Base-by-base conservation (phyloP, 1,284 basidiomycete genomes). In the Anthracocystis setariae region DNA sequence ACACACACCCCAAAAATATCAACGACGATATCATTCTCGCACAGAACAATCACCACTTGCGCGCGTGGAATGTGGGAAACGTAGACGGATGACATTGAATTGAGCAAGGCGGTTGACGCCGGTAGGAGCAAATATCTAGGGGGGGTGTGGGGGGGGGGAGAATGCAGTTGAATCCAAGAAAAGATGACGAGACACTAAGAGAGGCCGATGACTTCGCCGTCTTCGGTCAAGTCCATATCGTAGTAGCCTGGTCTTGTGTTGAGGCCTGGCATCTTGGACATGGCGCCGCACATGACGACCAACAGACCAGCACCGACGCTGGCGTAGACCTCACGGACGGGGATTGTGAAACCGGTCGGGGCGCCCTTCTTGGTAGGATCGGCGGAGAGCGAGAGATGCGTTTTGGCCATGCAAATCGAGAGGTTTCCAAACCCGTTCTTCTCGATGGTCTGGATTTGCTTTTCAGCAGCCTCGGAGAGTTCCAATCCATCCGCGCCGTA, bases 331-430 rank as follows among this genome's bases (percentile, higher is more conserved):
- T 90, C 89, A 42, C 92, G 89, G 81, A 99, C 94, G 9, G 95
- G 94, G 61, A 98, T 87, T 7, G 90, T 95, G 86, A 98, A 98
- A 37, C 79, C 77, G 2, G 50, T 68, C 4, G 81, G 79, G 1
- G 60, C 72, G 39, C 80, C 77, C 59, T 80, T 82, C 51, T 74
- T 70, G 47, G 38, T 40, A 1, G 80, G 79, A 33, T 82, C 79
- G 24, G 79, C 77, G 2, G 62, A 65, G 12, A 82, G 59, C 32
- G 76, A 79, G 10, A 81, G 71, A 37, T 77, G 94, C 3, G 96
- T 98, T 88, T 98, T 98, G 61, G 95, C 94, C 93, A 98, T 94
- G 85, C 94, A 97, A 91, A 93, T 93, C 12, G 76, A 73, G 37
- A 81, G 49, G 68, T 88, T 85, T 33, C 87, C 84, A 77, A 91